Conservation (phyloP, 495 filamentous ascomycete species). For the Podospora sp. region DNA sequence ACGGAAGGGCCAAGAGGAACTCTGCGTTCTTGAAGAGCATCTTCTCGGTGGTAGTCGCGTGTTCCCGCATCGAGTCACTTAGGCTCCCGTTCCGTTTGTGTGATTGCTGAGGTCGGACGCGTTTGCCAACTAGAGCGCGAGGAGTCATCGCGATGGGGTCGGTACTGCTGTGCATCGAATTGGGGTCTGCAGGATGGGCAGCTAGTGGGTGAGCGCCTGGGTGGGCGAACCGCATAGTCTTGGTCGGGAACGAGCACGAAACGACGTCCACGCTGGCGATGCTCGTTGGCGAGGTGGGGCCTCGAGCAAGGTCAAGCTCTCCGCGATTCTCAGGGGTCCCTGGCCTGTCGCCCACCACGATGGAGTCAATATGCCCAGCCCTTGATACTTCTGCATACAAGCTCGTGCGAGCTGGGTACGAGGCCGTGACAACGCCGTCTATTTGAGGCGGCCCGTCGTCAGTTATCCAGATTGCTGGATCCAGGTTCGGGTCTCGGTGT, state of each 20-base stretch:
- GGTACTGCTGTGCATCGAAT: conserved; percentile 46
- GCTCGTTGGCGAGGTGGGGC: conserved; percentile 53
- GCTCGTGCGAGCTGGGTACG: conserved; percentile 37
- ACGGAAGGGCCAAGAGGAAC: conserved; percentile 64
- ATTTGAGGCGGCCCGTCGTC: conserved; percentile 46
- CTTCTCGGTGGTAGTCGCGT: conserved; percentile 53
- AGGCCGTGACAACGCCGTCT: conserved; percentile 39
- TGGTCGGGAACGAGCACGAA: conserved; percentile 83
- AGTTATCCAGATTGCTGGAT: conserved; percentile 51
- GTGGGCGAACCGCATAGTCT: conserved; percentile 52
- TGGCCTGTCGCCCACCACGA: conserved; percentile 45
- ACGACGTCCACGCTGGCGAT: conserved; percentile 62
- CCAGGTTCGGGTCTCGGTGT: conserved; percentile 54
- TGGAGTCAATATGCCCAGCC: conserved; percentile 50
- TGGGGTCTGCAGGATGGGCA: conserved; percentile 66
- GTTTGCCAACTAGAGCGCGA: conserved; percentile 55
- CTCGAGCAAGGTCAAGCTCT: conserved; percentile 33
- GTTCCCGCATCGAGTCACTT: conserved; percentile 85
- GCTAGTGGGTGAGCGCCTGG: conserved; percentile 50
- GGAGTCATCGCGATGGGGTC: conserved; percentile 55
- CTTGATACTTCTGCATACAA: conserved; percentile 54
- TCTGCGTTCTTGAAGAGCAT: conserved; percentile 55
- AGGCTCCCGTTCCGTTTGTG: conserved; percentile 61
- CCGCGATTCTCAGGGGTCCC: conserved; percentile 42
- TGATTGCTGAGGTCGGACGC: conserved; percentile 48